Base-by-base conservation (phyloP, 2,329 filamentous ascomycete species). In the Xylariaceae sp. region DNA sequence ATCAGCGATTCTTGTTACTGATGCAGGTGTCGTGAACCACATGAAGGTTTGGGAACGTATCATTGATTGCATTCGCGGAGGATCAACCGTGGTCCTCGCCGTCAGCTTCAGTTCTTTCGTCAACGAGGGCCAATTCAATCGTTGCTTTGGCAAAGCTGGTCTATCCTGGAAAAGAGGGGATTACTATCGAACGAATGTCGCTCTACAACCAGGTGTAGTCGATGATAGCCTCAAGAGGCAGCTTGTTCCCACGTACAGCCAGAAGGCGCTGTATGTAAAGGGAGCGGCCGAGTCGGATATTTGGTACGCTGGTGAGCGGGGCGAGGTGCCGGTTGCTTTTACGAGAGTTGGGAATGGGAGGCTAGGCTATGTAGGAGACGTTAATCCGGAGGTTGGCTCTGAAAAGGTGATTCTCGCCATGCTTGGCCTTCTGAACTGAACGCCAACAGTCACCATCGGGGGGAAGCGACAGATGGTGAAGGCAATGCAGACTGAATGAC, bases 301-400 rank as follows among this genome's bases (percentile, higher is more conserved):
- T 33, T 63, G 60, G 60, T 66, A 63, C 39, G 49, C 47, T 12
- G 46, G 54, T 39, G 22, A 39, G 2, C 44, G 33, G 6, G 36
- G 27, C 9, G 55, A 62, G 45, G 51, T 57, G 4, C 50, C 63
- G n/a, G 54, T 62, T 18, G 62, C 42, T 27, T 60, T 62, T 40
- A 48, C 58, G 1, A 55, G 49, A 31, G 60, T 66, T 39, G 63
- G 58, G 11, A 44, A 39, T 9, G 62, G 63, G 30, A 54, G 39
- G 33, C 53, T 66, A 22, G 63, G 62, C 19, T 66, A 66, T 52
- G 48, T 66, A 38, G 62, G 63, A 35, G 62, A 66, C 51, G 60
- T 64, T 36, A 64, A 64, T 40, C 48, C 49, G 2, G 62, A 59
- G 47, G 48, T 49, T 22, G 50, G 27, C 6, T 58, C 58, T 12